Evolutionary conservation across 2,329 filamentous ascomycete species (phyloP), one percentile per base, ranked within the genome.

Genomic region (Arthrobotrys pseudoclavata): DNA sequence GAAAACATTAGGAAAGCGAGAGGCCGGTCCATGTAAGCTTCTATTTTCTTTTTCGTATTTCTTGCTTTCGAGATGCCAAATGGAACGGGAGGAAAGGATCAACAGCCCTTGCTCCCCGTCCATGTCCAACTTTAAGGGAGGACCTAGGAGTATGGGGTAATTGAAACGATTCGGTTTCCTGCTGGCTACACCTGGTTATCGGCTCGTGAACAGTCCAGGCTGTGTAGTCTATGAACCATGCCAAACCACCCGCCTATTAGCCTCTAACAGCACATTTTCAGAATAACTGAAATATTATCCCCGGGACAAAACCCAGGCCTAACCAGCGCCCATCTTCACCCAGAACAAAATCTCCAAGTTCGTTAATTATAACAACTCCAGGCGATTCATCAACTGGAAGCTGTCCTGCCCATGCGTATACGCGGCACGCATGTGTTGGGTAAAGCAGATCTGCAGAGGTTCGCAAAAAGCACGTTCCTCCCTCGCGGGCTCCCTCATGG

Each of bases 381-480:
- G 26, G 69, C 18, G 69, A 50, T 66, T 72, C 60, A 53, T 45
- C 40, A 37, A 71, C 57, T 47, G 47, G 69, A 40, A 66, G 29
- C 67, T 48, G 3, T 52, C 24, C 29, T 52, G 53, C 47, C 69
- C 61, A 74, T 66, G 69, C 37, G 53, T 48, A 74, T 66, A 62
- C 48, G 53, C 50, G 40, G 52, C 48, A 55, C 53, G 62, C 31
- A 52, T 66, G 66, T 48, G 52, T 76, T 69, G 52, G 48, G 69
- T 64, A 12, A 40, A 53, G 48, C 55, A 60, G 69, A 74, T 74
- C 69, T 68, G 69, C 62, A 62, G 50, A 74, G 52, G 61, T 52
- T 71, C 60, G 67, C 74, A 69, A 76, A 76, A 76, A 71, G 74
- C 74, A 77, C 74, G 74, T 77, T 71, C 74, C 74, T 77, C 74